A percentile compares a stretch with the other conserved stretches of the same genome.
Conservation (phyloP, 768 basidiomycete genomes). For the Fistulinella prunicolor region DNA sequence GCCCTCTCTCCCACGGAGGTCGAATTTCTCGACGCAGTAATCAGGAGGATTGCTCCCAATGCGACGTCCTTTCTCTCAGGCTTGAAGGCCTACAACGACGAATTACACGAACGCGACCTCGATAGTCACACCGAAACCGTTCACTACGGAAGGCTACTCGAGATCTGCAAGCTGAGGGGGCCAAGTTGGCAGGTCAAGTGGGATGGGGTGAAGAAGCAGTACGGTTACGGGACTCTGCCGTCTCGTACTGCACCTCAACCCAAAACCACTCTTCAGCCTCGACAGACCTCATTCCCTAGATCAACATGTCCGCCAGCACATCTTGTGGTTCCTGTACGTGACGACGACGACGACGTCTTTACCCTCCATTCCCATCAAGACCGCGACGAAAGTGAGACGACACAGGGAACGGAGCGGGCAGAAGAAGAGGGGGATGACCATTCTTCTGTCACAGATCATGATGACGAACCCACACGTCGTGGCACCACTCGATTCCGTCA, state of each 20-base stretch:
- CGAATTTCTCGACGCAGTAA: conserved; percentile 71
- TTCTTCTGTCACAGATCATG: conserved; percentile 22
- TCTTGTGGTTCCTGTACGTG: conserved; percentile 27
- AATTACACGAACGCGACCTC: conserved; percentile 70
- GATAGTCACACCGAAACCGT: conserved; percentile 74
- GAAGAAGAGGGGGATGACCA: conserved; percentile 10
- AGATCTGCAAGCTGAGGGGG: conserved; percentile 79
- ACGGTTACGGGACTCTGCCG: conserved; percentile 37
- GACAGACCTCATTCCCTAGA: conserved; percentile 14
- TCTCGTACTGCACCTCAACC: conserved; percentile 14
- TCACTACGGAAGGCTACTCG: conserved; percentile 79
- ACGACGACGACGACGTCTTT: conserved; percentile 41
- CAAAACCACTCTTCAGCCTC: conserved; percentile 17
- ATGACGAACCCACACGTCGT: conserved; percentile 15
- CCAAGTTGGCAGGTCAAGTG: conserved; percentile 82
- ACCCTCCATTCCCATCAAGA: conserved; percentile 45
- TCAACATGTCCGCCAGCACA: conserved; percentile 25
- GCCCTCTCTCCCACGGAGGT: conserved; percentile 55
- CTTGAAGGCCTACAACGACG: conserved; percentile 84
- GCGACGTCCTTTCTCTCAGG: conserved; percentile 77
- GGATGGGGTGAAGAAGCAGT: conserved; percentile 61
- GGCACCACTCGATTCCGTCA: conserved; percentile 6
- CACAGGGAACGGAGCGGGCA: conserved; percentile 18
- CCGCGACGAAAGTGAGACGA: conserved; percentile 25
- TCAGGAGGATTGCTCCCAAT: conserved; percentile 59